Percentiles rank a stretch among this genome's conserved stretches.
Evolutionary conservation across 768 basidiomycete genomes (phyloP).

Genomic region (Serendipita indica): DNA sequence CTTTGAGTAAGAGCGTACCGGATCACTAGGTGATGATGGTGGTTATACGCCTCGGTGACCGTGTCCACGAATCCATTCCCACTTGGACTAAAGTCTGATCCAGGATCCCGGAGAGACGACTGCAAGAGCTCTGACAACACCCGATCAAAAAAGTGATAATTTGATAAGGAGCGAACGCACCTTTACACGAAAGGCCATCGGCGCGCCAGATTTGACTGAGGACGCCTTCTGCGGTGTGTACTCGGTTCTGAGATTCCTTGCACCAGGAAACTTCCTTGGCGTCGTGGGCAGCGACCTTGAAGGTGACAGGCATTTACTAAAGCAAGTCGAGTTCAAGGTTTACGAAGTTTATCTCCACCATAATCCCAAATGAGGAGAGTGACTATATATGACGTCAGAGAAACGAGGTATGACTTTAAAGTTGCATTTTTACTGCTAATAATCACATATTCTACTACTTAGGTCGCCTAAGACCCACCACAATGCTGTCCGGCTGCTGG

Average conservation of each 20-base stretch:
- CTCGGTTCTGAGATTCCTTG: neutral
- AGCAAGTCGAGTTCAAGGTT: too few species aligned
- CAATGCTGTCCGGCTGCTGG: neutral
- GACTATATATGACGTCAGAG: too few species aligned
- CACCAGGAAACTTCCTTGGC: neutral
- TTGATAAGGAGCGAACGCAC: too few species aligned
- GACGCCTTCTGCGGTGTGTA: neutral
- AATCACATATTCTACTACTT: neutral
- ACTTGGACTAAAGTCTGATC: neutral
- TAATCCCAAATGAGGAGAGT: too few species aligned
- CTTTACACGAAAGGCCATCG: neutral
- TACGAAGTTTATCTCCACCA: too few species aligned
- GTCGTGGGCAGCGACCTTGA: neutral
- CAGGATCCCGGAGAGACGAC: constrained; percentile 18
- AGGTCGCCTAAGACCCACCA: neutral
- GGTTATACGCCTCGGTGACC: constrained; percentile 23
- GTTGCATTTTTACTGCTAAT: neutral
- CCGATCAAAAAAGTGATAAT: too few species aligned
- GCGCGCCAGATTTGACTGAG: neutral
- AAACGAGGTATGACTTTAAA: too few species aligned
- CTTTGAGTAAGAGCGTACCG: constrained; percentile 17
- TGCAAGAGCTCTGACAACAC: constrained; percentile 19
- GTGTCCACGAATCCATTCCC: constrained; percentile 25
- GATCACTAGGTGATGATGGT: constrained; percentile 27
- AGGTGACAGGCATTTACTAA: neutral